These are phyloP conservation scores for Talaromyces proteolyticus DNA, from an alignment of 495 filamentous ascomycete genomes.

Conservation along the genomic window DNA sequence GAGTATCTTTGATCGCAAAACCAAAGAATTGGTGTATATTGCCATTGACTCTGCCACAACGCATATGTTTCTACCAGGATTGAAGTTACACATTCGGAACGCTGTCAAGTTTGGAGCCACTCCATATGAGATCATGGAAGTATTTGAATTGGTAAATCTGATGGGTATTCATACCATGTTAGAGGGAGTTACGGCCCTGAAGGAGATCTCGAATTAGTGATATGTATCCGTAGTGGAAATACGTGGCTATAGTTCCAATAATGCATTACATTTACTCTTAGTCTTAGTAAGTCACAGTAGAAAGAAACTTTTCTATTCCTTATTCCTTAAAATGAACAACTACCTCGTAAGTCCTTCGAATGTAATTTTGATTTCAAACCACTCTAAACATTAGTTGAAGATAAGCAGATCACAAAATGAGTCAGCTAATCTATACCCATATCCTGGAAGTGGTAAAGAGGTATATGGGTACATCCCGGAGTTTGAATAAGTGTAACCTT, in stretches of 20 bases:
- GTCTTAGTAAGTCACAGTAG: not conserved
- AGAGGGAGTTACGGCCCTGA: not conserved
- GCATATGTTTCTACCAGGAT: not conserved
- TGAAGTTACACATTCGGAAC: conserved; percentile 1
- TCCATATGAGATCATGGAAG: conserved; percentile 1
- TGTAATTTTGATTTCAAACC: too few species aligned
- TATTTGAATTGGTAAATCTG: not conserved
- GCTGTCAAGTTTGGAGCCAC: not conserved
- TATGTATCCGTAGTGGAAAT: not conserved
- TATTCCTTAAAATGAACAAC: too few species aligned
- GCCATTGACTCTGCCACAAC: not conserved
- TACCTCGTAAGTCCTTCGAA: too few species aligned
- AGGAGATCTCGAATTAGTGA: not conserved
- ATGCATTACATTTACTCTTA: not conserved
- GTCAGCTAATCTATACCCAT: too few species aligned
- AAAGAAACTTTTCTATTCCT: too few species aligned
- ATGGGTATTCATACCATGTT: conserved; percentile 1
- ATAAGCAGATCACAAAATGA: too few species aligned
- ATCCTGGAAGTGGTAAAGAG: too few species aligned
- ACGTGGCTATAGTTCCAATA: not conserved
- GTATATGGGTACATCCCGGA: too few species aligned
- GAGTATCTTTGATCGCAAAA: not conserved
- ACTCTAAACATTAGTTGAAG: too few species aligned
- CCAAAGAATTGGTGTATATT: not conserved
- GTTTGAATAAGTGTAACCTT: too few species aligned